These are phyloP conservation scores for Paracoccidioides brasiliensis DNA, from an alignment of 2,329 filamentous ascomycete species.

Conservation along the genomic window DNA sequence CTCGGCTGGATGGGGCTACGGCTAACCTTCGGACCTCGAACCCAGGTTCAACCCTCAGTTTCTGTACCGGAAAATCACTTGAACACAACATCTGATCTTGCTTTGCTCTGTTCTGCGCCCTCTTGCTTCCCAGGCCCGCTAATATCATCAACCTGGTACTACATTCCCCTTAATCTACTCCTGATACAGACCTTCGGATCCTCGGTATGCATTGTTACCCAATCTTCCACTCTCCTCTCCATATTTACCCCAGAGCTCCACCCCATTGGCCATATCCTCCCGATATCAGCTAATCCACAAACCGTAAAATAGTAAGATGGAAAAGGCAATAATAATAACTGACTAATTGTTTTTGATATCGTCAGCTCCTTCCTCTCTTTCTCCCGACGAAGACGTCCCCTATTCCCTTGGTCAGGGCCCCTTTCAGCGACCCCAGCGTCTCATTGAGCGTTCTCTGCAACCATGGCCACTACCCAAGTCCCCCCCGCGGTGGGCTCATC, in stretches of 20 bases:
- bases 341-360: neutral
- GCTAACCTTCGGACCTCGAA: neutral
- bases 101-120: neutral
- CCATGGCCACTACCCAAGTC: conserved; percentile 19
- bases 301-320: neutral
- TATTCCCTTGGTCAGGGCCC: conserved; percentile 95
- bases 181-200: too few species aligned
- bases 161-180: too few species aligned
- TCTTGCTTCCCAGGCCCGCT: too few species aligned
- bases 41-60: neutral
- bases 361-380: neutral
- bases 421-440: conserved; percentile 50
- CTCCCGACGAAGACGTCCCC: conserved; percentile 3
- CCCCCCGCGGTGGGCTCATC: conserved; percentile 19
- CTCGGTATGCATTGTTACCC: too few species aligned
- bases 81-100: neutral
- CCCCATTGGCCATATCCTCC: too few species aligned
- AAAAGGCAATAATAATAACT: neutral
- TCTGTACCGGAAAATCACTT: neutral
- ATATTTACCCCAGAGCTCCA: too few species aligned
- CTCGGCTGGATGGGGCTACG: neutral
- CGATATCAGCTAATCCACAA: too few species aligned
- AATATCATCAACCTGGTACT: too few species aligned
- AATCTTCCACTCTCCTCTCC: too few species aligned
- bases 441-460: conserved; percentile 7